Percentiles rank a stretch among this genome's conserved stretches.
phyloP scores from a whole-genome alignment of 306 rosid genomes.

The Coriaria nepalensis region DNA sequence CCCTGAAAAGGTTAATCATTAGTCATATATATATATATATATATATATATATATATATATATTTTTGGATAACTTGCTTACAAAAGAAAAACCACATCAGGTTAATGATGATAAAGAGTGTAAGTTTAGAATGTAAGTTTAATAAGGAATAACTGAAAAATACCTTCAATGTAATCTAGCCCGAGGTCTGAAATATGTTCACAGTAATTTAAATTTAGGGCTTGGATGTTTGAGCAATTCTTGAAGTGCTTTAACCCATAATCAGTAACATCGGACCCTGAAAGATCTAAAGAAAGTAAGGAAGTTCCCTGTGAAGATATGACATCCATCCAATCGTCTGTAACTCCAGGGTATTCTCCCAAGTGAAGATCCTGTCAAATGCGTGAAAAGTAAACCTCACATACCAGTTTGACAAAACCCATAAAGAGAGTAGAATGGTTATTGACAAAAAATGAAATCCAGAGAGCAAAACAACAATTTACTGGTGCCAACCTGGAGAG shows the following conservation, averaged over 20 bases:
- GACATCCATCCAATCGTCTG: constrained; percentile 80
- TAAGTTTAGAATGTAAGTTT: too few species aligned
- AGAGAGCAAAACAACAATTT: constrained; percentile 1
- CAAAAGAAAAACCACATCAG: too few species aligned
- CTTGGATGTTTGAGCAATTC: constrained; percentile 58
- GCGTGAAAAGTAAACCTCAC: neutral
- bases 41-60: too few species aligned
- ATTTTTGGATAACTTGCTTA: too few species aligned
- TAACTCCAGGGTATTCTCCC: constrained; percentile 66
- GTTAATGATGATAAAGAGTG: too few species aligned
- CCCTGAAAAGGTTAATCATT: constrained; percentile 37
- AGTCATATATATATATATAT: constrained; percentile 12
- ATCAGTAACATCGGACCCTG: constrained; percentile 76
- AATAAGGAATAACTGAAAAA: too few species aligned
- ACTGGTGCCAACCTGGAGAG: constrained; percentile 58
- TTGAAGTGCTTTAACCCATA: constrained; percentile 53
- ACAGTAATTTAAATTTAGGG: constrained; percentile 60
- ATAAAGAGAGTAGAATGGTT: neutral
- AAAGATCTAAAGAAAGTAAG: constrained; percentile 72
- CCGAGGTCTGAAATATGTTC: constrained; percentile 76
- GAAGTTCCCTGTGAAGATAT: constrained; percentile 83
- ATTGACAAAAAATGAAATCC: constrained; percentile 1
- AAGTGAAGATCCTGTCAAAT: constrained; percentile 62
- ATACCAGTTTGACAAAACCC: constrained; percentile 11
- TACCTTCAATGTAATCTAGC: constrained; percentile 58